A percentile compares a stretch with the other conserved stretches of the same genome.
These are phyloP conservation scores for Acrocalymma vagum DNA, from an alignment of 2,329 filamentous ascomycete species.

Conservation along the genomic window DNA sequence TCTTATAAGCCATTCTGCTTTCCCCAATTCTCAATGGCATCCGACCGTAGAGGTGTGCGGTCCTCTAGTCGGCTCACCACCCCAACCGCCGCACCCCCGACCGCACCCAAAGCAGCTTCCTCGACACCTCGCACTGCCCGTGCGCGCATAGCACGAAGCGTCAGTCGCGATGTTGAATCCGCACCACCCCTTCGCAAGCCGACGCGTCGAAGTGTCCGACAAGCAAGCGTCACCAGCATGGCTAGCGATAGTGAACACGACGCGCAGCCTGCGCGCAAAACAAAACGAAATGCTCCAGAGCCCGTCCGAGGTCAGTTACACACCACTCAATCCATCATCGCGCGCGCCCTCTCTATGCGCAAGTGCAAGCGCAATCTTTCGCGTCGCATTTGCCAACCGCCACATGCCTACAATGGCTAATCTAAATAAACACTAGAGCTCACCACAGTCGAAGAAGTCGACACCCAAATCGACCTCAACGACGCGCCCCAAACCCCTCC, in stretches of 20 bases:
- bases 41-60: conserved; percentile 41
- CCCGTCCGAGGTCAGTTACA: conserved; percentile 38
- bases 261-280: conserved; percentile 22
- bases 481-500: conserved; percentile 35
- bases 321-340: too few relatives aligned
- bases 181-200: conserved; percentile 24
- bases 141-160: conserved; percentile 46
- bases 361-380: too few relatives aligned
- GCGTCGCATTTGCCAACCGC: too few relatives aligned
- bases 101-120: conserved; percentile 24
- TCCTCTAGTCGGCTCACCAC: conserved; percentile 43
- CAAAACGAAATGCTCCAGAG: conserved; percentile 33
- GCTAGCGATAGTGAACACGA: conserved; percentile 33
- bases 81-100: conserved; percentile 37
- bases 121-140: conserved; percentile 33
- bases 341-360: too few relatives aligned
- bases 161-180: conserved; percentile 48
- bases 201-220: conserved; percentile 35
- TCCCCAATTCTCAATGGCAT: too few relatives aligned
- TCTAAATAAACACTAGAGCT: conserved; percentile 33
- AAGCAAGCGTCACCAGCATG: conserved; percentile 34
- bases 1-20: too few relatives aligned
- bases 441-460: conserved; percentile 41
- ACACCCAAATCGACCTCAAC: conserved; percentile 29
- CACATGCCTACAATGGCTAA: conserved; percentile 15